A percentile compares a stretch with the other conserved stretches of the same genome.
Conservation (phyloP, 106 monocot species). For the Triglochin maritima region DNA sequence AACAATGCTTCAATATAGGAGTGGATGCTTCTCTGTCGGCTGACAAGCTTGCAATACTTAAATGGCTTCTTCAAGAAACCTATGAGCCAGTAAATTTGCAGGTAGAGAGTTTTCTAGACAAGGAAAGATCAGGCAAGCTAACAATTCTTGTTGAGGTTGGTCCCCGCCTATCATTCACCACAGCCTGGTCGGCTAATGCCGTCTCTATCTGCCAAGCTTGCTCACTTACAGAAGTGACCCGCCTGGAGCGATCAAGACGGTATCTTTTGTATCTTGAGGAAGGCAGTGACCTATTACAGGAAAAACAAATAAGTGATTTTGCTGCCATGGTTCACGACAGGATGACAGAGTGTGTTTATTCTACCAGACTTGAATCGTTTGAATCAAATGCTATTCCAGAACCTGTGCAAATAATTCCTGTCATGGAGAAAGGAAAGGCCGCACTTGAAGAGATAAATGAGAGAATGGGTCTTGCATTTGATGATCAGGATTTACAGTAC, state of each 20-base stretch:
- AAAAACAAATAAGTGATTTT: constrained; percentile 49
- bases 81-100: constrained; percentile 81
- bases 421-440: constrained; percentile 66
- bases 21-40: constrained; percentile 22
- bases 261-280: constrained; percentile 50
- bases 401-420: constrained; percentile 45
- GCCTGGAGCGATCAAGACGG: constrained; percentile 78
- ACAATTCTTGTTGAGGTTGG: constrained; percentile 68
- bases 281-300: constrained; percentile 35
- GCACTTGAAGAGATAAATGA: constrained; percentile 78
- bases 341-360: constrained; percentile 97
- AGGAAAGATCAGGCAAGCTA: constrained; percentile 10
- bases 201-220: constrained; percentile 83
- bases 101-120: constrained; percentile 49
- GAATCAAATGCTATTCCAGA: constrained; percentile 39
- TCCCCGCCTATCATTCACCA: constrained; percentile 82
- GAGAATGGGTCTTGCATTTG: constrained; percentile 93
- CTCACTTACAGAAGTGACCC: constrained; percentile 48
- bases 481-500: constrained; percentile 87
- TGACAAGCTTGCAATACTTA: constrained; percentile 57
- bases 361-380: constrained; percentile 54
- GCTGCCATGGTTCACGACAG: constrained; percentile 83
- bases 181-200: constrained; percentile 87
- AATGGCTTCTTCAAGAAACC: constrained; percentile 78
- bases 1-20: constrained; percentile 89